Evolutionary conservation across 1,139 yeast genomes (phyloP), one percentile per base, ranked within the genome.

Genomic region (Pichia sp.): DNA sequence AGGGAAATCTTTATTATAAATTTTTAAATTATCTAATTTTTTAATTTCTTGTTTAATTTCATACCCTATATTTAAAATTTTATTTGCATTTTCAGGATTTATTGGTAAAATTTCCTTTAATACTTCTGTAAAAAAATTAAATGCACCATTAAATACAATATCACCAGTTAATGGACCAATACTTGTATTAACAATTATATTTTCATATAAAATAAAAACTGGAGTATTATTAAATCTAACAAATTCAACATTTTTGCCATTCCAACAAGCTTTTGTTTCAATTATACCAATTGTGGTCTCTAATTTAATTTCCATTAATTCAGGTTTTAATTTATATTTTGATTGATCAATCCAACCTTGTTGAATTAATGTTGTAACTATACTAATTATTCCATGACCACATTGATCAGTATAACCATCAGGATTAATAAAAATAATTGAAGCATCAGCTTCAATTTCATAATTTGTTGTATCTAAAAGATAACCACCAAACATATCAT

Each of bases 401-500:
- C 61, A 57, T 37, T 55, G 59, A 37, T 57, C 60, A 3, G 58
- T 56, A 39, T 55, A 56, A 4, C 61, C 61, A 37, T 52, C 54
- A 4, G 58, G 58, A 36, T 58, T 58, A 24, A 55, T 41, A 34
- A 58, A 58, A 9, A 58, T 46, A 3, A 53, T 50, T 2, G 57
- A 58, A 24, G 56, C 54, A 46, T 58, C 60, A 2, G 59, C 53
- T 22, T 41, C 39, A 2, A 30, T 9, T 10, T 49, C 50, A 22
- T 31, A 9, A 31, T 41, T 33, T n/a, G 41, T 30, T 0, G 61
- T 54, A 16, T 53, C 55, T 28, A 55, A 26, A 24, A 56, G 42
- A 33, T 48, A 53, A 1, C 60, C 60, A 10, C 59, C 61, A 48
- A 56, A 56, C 60, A 57, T 57, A 40, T 57, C 60, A 30, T 56